These are phyloP conservation scores for Zarea fungicola DNA, from an alignment of 2,329 filamentous ascomycete genomes.

Conservation along the genomic window DNA sequence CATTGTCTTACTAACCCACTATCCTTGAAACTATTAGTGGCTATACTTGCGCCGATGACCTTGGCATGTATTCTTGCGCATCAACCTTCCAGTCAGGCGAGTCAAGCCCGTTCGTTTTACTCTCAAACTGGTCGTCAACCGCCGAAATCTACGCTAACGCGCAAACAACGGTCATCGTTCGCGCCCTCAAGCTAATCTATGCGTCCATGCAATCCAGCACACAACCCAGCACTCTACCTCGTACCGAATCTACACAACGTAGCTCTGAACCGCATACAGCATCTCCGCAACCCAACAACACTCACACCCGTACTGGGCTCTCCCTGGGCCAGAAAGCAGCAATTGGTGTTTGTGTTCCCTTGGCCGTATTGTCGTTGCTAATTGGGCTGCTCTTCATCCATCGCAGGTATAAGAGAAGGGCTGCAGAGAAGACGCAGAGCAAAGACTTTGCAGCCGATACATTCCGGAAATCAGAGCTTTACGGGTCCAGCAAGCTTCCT, in stretches of 20 bases:
- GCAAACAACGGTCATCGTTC: not conserved
- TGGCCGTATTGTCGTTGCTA: not conserved
- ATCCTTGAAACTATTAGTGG: not conserved
- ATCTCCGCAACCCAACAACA: not conserved
- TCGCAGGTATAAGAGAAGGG: not conserved
- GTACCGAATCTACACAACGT: not conserved
- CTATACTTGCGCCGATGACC: not conserved
- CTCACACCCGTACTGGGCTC: not conserved
- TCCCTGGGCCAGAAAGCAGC: not conserved
- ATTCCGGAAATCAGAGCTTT: not conserved
- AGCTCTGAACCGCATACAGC: too few relatives aligned
- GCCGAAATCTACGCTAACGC: not conserved
- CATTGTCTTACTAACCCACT: not conserved
- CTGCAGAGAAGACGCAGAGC: not conserved
- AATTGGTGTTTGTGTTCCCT: not conserved
- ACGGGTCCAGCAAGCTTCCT: not conserved
- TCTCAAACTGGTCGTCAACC: too few relatives aligned
- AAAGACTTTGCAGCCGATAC: not conserved
- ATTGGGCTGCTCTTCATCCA: not conserved
- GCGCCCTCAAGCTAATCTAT: not conserved
- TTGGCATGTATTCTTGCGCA: not conserved
- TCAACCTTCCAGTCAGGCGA: not conserved
- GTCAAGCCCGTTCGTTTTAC: too few relatives aligned
- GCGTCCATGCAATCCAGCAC: too few relatives aligned
- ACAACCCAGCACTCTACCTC: not conserved